Evolutionary conservation across 108 stramenopile genomes (phyloP), one percentile per base, ranked within the genome.

Genomic region (Cyclotella choctawhatcheeana): DNA sequence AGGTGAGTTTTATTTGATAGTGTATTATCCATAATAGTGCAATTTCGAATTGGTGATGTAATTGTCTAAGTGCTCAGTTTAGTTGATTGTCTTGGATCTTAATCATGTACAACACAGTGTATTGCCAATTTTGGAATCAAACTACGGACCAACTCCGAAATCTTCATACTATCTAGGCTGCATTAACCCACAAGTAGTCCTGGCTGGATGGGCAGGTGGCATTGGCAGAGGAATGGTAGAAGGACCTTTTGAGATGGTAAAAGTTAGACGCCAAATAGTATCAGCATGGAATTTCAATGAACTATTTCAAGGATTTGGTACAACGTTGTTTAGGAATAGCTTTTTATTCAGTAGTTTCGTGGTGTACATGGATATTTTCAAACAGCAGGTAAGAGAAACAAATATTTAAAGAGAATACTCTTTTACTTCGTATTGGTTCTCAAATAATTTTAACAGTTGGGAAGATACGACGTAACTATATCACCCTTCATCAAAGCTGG

Each of bases 191-290:
- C 87, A 94, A 52, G 88, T 95, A 0, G 76, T 92, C 17, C 13
- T 87, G 0, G 91, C 93, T 8, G 93, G 93, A 12, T 79, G 88
- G 48, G 81, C 84, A 27, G 93, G 93, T 8, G 93, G 93, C 5
- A 61, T 95, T 5, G 90, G 91, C 1, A 71, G 93, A 51, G 93
- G 88, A 8, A 17, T 95, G 43, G 88, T 95, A 5, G 93, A 95
- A 55, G 85, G 79, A 2, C 93, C 93, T 17, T 86, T 86, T 44
- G 93, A 95, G 45, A 92, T 87, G 74, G 76, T 95, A 17, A 95
- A 95, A 69, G 85, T 89, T 37, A 73, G 93, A 48, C 58, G 81
- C 33, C 93, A 95, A 67, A 81, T 92, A 8, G 77, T 86, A 17
- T 69, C 81, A 6, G 50, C 50, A 10, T 91, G 88, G 89, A 74